Conservation (phyloP, 352 stramenopile genomes). For the Phytophthora niederhauseri region DNA sequence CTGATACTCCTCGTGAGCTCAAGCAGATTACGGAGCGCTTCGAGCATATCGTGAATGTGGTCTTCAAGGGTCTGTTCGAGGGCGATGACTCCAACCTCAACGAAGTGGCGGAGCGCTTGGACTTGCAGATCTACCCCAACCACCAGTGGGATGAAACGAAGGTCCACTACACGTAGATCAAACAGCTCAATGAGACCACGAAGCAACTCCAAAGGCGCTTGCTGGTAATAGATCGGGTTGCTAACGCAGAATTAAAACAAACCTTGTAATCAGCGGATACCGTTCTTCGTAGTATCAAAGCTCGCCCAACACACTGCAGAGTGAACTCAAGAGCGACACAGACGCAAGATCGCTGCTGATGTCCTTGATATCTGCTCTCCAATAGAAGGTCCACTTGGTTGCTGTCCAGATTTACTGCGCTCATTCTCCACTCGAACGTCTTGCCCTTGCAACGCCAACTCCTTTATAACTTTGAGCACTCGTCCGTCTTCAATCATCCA, state of each 20-base stretch:
- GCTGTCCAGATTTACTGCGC: constrained; percentile 5
- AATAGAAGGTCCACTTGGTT: constrained; percentile 16
- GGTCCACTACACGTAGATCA: constrained; percentile 27
- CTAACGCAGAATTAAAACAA: neutral
- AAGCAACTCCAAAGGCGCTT: neutral
- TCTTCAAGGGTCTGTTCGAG: constrained; percentile 77
- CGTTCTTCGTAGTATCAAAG: neutral
- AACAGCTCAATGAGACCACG: neutral
- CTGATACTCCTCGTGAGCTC: constrained; percentile 64
- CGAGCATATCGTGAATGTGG: constrained; percentile 76
- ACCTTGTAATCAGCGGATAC: neutral
- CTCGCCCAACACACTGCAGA: neutral
- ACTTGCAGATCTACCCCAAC: constrained; percentile 80
- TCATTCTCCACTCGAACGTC: constrained; percentile 4
- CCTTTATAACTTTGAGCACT: constrained; percentile 32
- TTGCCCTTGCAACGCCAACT: constrained; percentile 14
- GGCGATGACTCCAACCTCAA: constrained; percentile 72
- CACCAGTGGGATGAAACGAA: constrained; percentile 61
- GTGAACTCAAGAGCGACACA: constrained; percentile 21
- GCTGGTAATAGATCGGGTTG: neutral
- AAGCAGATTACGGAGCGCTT: constrained; percentile 60
- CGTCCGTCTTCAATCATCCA: constrained; percentile 40
- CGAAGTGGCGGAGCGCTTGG: constrained; percentile 73
- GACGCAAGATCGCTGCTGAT: constrained; percentile 45
- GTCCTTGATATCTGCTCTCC: constrained; percentile 57